Conservation (phyloP, 2,329 filamentous ascomycete species). For the Colletotrichum orchidophilum region DNA sequence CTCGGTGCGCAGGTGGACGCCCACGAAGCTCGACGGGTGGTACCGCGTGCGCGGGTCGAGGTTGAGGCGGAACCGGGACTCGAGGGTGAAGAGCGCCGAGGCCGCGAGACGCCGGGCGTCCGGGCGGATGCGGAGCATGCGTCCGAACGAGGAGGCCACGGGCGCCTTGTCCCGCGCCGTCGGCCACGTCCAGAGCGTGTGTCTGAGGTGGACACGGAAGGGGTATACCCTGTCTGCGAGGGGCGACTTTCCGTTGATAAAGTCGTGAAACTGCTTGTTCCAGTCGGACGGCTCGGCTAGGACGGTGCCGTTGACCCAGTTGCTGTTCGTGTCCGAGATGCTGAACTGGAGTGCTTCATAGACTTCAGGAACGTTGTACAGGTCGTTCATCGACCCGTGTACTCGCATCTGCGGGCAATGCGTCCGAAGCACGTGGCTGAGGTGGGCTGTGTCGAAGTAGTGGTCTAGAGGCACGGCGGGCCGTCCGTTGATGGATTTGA, state of each 20-base stretch:
- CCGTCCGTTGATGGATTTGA: constrained; percentile 33
- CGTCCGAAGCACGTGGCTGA: constrained; percentile 40
- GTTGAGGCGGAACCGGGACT: constrained; percentile 38
- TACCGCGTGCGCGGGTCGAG: constrained; percentile 40
- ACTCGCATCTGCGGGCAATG: constrained; percentile 49
- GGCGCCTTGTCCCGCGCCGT: constrained; percentile 40
- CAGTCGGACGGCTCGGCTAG: constrained; percentile 37
- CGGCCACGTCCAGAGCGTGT: constrained; percentile 43
- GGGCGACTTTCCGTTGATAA: constrained; percentile 40
- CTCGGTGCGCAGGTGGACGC: constrained; percentile 48
- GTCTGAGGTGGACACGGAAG: constrained; percentile 44
- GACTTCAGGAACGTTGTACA: constrained; percentile 44
- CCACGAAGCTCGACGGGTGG: constrained; percentile 41
- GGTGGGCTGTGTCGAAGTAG: constrained; percentile 46
- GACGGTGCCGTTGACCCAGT: constrained; percentile 38
- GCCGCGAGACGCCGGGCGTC: constrained; percentile 47
- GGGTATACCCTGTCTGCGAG: constrained; percentile 41
- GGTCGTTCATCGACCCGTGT: constrained; percentile 45
- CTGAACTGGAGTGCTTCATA: constrained; percentile 38
- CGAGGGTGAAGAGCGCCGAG: constrained; percentile 45
- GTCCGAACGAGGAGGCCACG: constrained; percentile 48
- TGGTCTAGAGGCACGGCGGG: constrained; percentile 42
- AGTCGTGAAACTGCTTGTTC: constrained; percentile 37
- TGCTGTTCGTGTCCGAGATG: constrained; percentile 36
- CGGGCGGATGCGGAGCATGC: constrained; percentile 46